Evolutionary conservation across 306 rosid genomes (phyloP), one percentile per base, ranked within the genome.

Genomic region (Luffa aegyptiaca): DNA sequence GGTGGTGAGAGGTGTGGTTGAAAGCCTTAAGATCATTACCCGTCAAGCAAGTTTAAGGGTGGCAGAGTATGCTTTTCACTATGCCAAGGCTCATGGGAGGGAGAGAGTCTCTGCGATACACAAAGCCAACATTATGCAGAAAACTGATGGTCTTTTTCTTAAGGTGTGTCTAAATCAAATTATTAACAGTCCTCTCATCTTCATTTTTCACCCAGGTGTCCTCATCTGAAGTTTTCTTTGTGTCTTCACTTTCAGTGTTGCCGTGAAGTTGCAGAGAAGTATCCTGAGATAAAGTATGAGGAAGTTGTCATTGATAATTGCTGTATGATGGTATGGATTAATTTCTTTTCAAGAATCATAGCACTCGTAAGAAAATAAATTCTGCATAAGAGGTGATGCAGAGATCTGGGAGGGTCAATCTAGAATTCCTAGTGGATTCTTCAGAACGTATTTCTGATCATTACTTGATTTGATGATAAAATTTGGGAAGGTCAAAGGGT

Each of bases 1-100:
- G 98, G 99, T 96, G 83, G 99, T 96, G 85, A 89, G 98, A 88
- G 99, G 99, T 65, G 99, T 96, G 46, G 99, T 96, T 49, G 99
- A 96, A 86, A 96, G 99, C 84, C 92, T 96, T 63, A 96, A 96
- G 90, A 93, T 96, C 84, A 96, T 96, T 82, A 96, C 99, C 58
- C 99, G 98, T 77, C 97, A 90, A 79, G 99, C 98, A 80, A 96
- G 99, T 87, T 86, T 90, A 84, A 87, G 99, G 93, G 99, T 96
- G 52, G 99, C 99, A 56, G 99, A 96, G 90, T 96, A 96, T 86
- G 99, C 98, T 57, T 96, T 93, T 84, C 96, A 91, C 89, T 96
- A 96, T 81, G 99, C 99, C 79, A 90, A 96, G 91, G 48, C 87
- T 51, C 96, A 96, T 48, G 99, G 99, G 62, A 96, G 99, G 83